Percentiles rank a stretch among this genome's conserved stretches.
These are phyloP conservation scores for Fusarium sublunatum DNA, from an alignment of 2,329 filamentous ascomycete species.

Conservation along the genomic window DNA sequence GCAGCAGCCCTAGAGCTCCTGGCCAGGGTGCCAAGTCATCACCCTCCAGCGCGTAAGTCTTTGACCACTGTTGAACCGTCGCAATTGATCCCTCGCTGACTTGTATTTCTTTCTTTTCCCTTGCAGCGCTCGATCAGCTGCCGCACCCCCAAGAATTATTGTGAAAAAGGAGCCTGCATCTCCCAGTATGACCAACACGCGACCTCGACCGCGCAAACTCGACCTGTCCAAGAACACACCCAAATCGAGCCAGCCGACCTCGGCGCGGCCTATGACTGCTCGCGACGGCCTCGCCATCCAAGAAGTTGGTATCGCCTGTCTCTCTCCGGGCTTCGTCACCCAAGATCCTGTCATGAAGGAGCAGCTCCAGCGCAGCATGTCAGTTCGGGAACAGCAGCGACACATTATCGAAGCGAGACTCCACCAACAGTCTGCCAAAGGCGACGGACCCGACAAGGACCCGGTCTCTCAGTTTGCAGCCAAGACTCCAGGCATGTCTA, in stretches of 20 bases:
- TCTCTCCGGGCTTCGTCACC: constrained; percentile 95
- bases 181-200: constrained; percentile 78
- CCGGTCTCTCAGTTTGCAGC: constrained; percentile 61
- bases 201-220: constrained; percentile 80
- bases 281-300: constrained; percentile 86
- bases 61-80: constrained; percentile 9
- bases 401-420: constrained; percentile 93
- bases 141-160: constrained; percentile 78
- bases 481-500: constrained; percentile 79
- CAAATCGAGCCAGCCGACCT: constrained; percentile 64
- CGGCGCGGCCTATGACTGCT: constrained; percentile 80
- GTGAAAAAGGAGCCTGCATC: constrained; percentile 97
- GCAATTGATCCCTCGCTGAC: constrained; percentile 29
- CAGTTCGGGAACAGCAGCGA: constrained; percentile 91
- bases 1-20: constrained; percentile 63
- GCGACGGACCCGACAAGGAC: constrained; percentile 73
- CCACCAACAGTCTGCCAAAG: constrained; percentile 87
- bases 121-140: constrained; percentile 45
- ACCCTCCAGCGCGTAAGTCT: constrained; percentile 69
- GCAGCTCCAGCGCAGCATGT: constrained; percentile 92
- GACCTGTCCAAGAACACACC: constrained; percentile 77
- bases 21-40: constrained; percentile 62
- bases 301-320: constrained; percentile 91
- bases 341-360: constrained; percentile 97
- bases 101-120: background rate